phyloP scores from a whole-genome alignment of 768 basidiomycete species.

The Xerocomellus chrysenteron region DNA sequence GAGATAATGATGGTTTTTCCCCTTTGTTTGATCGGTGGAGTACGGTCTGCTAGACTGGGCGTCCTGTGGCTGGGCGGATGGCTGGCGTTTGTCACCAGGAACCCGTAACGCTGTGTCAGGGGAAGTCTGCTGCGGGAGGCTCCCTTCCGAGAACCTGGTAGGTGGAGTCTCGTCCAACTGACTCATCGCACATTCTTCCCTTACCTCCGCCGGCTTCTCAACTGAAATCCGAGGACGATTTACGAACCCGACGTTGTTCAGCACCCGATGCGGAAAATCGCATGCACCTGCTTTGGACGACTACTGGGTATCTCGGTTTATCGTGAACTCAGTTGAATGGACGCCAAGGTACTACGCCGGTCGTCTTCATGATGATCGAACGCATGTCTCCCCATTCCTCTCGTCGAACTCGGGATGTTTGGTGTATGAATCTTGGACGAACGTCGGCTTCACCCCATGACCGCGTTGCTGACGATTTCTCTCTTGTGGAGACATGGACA shows the following conservation, averaged over 20 bases:
- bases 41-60: neutral
- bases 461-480: too few species aligned
- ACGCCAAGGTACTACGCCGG: neutral
- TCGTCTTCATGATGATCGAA: neutral
- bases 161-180: neutral
- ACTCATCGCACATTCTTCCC: neutral
- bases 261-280: neutral
- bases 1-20: neutral
- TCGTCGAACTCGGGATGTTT: neutral
- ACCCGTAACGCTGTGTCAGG: neutral
- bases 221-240: neutral
- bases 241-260: neutral
- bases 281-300: neutral
- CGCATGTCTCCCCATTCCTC: neutral
- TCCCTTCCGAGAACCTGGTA: neutral
- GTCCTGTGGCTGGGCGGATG: neutral
- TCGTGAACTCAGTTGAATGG: neutral
- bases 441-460: neutral
- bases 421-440: neutral
- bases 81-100: neutral
- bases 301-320: neutral
- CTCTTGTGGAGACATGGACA: neutral
- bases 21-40: neutral
- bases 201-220: neutral
- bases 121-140: neutral